A percentile compares a stretch with the other conserved stretches of the same genome.
Conservation (phyloP, 148 eudicot species). For the Tetragonia tetragonoides region DNA sequence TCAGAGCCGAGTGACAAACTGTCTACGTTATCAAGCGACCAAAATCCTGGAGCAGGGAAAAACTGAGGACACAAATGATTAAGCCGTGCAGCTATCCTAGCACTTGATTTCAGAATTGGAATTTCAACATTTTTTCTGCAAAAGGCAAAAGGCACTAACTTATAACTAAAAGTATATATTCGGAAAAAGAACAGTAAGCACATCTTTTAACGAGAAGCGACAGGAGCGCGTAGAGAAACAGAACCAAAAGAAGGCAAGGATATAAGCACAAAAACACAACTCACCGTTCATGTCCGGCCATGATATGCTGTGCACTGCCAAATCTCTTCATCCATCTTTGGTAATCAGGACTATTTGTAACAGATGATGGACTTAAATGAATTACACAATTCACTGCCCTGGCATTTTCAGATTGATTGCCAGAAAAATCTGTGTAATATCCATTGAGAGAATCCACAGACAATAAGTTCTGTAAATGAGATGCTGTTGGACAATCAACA, state of each 20-base stretch:
- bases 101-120: constrained; percentile 80
- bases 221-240: not conserved
- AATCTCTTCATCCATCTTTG: constrained; percentile 82
- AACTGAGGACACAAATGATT: constrained; percentile 85
- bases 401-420: constrained; percentile 37
- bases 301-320: constrained; percentile 65
- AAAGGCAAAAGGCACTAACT: not conserved
- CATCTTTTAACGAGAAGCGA: not conserved
- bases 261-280: constrained; percentile 23
- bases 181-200: not conserved
- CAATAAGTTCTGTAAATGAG: constrained; percentile 59
- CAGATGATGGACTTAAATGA: constrained; percentile 70
- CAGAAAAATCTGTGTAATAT: constrained; percentile 45
- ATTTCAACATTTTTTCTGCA: constrained; percentile 75
- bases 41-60: constrained; percentile 92
- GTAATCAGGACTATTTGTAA: constrained; percentile 50
- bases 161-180: not conserved
- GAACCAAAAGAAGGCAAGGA: not conserved
- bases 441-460: constrained; percentile 48
- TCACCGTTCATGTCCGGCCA: constrained; percentile 93
- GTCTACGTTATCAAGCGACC: constrained; percentile 47
- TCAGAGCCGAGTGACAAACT: constrained; percentile 20
- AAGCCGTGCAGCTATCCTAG: constrained; percentile 81
- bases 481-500: constrained; percentile 83
- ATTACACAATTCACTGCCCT: constrained; percentile 72